A percentile compares a stretch with the other conserved stretches of the same genome.
Evolutionary conservation across 768 basidiomycete species (phyloP).

Genomic region (Nevesoporus exiguus): DNA sequence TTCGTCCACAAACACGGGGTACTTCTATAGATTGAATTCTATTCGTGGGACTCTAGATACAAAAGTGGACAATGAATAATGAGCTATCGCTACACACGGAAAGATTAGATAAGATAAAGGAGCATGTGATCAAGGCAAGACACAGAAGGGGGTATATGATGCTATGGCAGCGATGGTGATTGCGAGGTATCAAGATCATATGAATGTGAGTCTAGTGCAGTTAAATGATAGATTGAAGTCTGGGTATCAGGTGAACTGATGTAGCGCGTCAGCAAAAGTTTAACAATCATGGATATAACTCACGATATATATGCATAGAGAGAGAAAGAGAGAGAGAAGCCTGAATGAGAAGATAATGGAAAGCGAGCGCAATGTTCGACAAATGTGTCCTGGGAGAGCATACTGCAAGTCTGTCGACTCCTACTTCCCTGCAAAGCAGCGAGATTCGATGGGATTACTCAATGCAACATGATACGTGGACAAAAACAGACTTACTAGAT

Average conservation of each 20-base stretch:
- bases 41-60: conserved; percentile 6
- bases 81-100: conserved; percentile 20
- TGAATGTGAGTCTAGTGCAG: background rate
- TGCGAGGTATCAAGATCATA: background rate
- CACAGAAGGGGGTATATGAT: background rate
- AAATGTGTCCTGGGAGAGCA: background rate
- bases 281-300: background rate
- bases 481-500: conserved; percentile 2
- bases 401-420: background rate
- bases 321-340: no score
- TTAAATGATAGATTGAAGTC: background rate
- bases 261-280: background rate
- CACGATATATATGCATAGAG: conserved; percentile 1
- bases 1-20: background rate
- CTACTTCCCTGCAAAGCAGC: background rate
- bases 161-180: background rate
- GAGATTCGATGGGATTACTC: background rate
- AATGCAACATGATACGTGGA: background rate
- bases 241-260: conserved; percentile 4
- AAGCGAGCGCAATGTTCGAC: background rate
- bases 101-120: background rate
- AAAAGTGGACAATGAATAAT: background rate
- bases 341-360: background rate
- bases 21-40: background rate
- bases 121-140: background rate